Evolutionary conservation across 352 stramenopile species (phyloP), one percentile per base, ranked within the genome.

Genomic region (Phytopythium kandeliae): DNA sequence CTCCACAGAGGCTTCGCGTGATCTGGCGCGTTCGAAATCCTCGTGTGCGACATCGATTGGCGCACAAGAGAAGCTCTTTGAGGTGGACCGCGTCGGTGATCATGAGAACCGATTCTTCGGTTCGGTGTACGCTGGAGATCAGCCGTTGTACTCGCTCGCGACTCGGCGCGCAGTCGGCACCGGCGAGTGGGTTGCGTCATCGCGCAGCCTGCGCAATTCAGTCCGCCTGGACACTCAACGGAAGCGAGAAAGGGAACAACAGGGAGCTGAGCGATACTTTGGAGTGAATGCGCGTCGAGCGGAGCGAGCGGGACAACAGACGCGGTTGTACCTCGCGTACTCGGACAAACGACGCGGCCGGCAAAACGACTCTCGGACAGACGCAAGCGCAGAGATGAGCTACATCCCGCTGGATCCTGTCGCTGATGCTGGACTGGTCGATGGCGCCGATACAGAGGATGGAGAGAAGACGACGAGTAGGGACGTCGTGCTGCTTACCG

Each of bases 81-180:
- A 88, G 41, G 73, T 83, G 28, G 84, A 95, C 44, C 63, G 67
- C 35, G 57, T 55, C 0, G 79, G 81, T 17, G 84, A 95, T 59
- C 57, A 54, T 13, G 72, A 92, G 2, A 95, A 95, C 46, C 37
- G 38, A 0, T 67, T 89, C 31, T 95, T 78, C 31, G 81, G 84
- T 21, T 75, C 76, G 2, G 59, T 85, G 15, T 87, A 86, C 46
- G 64, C 52, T n/a, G 58, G 85, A 19, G 78, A 92, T 21, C 69
- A 74, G 34, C 84, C 81, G 3, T 37, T 85, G 17, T 92, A 90
- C 38, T 28, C 56, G 13, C 62, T 92, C 34, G 74, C 65, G 25
- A 85, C 75, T n/a, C 56, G 60, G 26, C 60, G 67, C 0, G 75
- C 71, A 21, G 13, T 89, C 5, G 41, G 71, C 15, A 76, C 67